Evolutionary conservation across 2,329 filamentous ascomycete species (phyloP), one percentile per base, ranked within the genome.

Genomic region (Epichloe sp.): DNA sequence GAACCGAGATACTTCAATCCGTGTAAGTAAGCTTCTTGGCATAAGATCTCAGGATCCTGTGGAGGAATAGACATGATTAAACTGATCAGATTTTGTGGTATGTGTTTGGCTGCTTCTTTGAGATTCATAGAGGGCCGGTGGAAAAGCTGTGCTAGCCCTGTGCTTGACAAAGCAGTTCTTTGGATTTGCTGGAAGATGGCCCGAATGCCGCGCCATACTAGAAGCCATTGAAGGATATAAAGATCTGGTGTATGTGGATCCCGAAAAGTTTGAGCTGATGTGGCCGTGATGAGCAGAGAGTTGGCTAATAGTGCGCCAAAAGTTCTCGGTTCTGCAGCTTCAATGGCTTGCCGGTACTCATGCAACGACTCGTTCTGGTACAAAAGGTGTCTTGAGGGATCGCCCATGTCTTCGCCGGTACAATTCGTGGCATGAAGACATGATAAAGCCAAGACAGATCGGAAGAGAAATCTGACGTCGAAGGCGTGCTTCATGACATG

Each of bases 221-320:
- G 57, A 63, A 79, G 74, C 76, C 77, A 80, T 58, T 79, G 71
- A 44, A 79, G 60, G 34, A 79, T 70, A 56, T 73, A 77, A 2
- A 79, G 66, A 2, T 69, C 67, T 44, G 65, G 67, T 17, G 62
- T 61, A 46, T 72, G 65, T 0, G 65, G 60, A n/a, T 76, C 72
- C 3, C 75, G 70, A 58, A 80, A 79, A 49, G 64, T 65, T 50
- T 77, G 67, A 5, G 74, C 74, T 10, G 74, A 72, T 5, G 79
- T 62, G 5, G 70, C 75, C 26, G 71, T 72, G 53, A 78, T 68
- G 15, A 80, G 59, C 7, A 80, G 65, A 2, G 77, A 78, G 52
- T 70, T 71, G 37, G 70, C 71, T 38, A 79, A 60, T 10, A 80
- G 61, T n/a, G 75, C 75, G 0, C 74, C 70, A 44, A 64, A 77